Evolutionary conservation across 1,284 basidiomycete species (phyloP).

Genomic region (Ganoderma lingzhi): DNA sequence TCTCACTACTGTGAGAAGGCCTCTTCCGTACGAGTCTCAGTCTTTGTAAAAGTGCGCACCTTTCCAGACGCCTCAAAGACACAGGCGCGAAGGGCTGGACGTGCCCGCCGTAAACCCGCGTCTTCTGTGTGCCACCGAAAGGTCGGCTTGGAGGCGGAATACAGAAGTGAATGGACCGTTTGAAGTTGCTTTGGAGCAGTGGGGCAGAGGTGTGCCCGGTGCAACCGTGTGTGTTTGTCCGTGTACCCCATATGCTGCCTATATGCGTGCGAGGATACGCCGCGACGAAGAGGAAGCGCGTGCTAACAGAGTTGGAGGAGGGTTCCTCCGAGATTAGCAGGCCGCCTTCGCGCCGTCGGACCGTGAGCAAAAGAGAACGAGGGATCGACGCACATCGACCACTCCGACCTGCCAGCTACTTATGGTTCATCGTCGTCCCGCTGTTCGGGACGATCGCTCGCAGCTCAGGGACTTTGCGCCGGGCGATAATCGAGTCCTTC

Average conservation of each 20-base stretch:
- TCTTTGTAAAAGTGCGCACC: too few species aligned
- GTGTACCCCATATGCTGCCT: not conserved
- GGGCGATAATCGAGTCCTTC: not conserved
- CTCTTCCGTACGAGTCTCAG: too few species aligned
- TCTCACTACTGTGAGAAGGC: not conserved
- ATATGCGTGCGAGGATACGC: not conserved
- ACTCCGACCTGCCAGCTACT: not conserved
- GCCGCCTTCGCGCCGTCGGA: constrained; percentile 3
- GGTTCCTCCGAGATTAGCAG: not conserved
- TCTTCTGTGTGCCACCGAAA: not conserved
- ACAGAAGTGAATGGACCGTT: not conserved
- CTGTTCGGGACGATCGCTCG: not conserved
- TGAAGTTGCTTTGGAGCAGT: not conserved
- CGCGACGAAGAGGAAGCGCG: not conserved
- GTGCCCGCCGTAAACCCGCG: not conserved
- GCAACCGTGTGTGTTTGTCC: not conserved
- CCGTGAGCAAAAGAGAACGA: not conserved
- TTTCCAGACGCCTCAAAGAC: not conserved
- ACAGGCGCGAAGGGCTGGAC: not conserved
- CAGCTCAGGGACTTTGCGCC: not conserved
- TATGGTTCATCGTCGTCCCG: not conserved
- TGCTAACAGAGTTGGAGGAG: not conserved
- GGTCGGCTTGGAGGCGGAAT: constrained; percentile 5
- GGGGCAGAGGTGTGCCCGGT: not conserved
- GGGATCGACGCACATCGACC: not conserved